Evolutionary conservation across 2,329 filamentous ascomycete species (phyloP).

Genomic region (Fusarium armeniacum): DNA sequence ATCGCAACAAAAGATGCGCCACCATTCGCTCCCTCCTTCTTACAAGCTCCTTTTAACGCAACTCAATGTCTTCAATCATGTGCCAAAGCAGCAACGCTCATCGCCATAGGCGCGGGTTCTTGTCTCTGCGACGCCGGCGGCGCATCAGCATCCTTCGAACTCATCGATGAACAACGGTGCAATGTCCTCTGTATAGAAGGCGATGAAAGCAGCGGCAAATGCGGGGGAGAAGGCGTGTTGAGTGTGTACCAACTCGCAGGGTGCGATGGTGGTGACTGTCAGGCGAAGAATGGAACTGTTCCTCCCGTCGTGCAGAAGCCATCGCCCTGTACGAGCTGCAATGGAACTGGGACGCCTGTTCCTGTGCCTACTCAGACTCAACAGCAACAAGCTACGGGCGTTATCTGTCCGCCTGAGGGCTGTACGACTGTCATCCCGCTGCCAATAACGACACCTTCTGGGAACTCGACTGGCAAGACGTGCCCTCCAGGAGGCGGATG

Average conservation of each 20-base stretch:
- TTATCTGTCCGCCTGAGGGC: conserved; percentile 24
- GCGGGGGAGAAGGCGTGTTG: conserved; percentile 44
- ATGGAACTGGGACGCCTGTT: neutral
- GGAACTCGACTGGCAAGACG: conserved; percentile 23
- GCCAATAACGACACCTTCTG: conserved; percentile 16
- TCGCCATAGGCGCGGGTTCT: conserved; percentile 42
- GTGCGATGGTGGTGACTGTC: neutral
- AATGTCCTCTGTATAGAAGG: conserved; percentile 33
- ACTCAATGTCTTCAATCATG: conserved; percentile 32
- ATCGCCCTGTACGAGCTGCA: conserved; percentile 23
- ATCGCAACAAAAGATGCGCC: conserved; percentile 30
- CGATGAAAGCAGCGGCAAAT: conserved; percentile 38
- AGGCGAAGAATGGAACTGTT: conserved; percentile 1
- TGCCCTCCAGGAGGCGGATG: conserved; percentile 25
- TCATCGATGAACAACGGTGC: conserved; percentile 45
- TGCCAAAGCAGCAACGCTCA: conserved; percentile 32
- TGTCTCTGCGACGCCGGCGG: conserved; percentile 46
- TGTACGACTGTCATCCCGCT: conserved; percentile 14
- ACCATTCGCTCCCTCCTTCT: conserved; percentile 36
- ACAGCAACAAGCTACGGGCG: neutral
- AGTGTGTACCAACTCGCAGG: conserved; percentile 35
- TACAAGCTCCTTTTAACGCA: conserved; percentile 34
- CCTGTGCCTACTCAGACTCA: conserved; percentile 2
- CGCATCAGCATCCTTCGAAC: conserved; percentile 11
- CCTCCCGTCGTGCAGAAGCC: conserved; percentile 20